phyloP scores from a whole-genome alignment of 257 asterid species.

The Ocimum tenuiflorum region DNA sequence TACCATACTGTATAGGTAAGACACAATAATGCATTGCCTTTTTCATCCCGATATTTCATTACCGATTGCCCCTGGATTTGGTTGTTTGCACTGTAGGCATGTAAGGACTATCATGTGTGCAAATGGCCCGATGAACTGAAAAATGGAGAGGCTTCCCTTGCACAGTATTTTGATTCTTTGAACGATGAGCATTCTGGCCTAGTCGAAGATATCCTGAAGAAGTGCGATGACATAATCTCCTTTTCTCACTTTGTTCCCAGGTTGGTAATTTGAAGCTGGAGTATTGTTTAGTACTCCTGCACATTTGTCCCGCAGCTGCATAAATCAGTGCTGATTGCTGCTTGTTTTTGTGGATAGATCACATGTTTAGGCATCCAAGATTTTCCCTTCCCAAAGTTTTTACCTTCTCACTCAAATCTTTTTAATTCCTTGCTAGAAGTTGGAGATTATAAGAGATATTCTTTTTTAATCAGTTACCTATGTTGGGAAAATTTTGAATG shows the following conservation, averaged over 20 bases:
- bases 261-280: conserved; percentile 32
- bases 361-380: not conserved
- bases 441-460: not conserved
- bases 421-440: not conserved
- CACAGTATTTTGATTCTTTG: conserved; percentile 64
- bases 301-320: not conserved
- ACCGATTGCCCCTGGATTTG: not conserved
- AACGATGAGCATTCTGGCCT: conserved; percentile 45
- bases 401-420: not conserved
- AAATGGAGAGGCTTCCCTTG: conserved; percentile 58
- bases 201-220: conserved; percentile 47
- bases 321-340: not conserved
- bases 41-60: not conserved
- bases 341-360: not conserved
- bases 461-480: not conserved
- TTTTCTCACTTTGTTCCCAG: conserved; percentile 88
- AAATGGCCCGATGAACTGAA: conserved; percentile 64
- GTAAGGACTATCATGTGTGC: conserved; percentile 85
- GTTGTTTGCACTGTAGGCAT: conserved; percentile 46
- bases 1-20: not conserved
- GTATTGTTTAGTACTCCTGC: not conserved
- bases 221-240: conserved; percentile 54
- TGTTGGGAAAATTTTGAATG: not conserved
- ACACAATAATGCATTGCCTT: not conserved
- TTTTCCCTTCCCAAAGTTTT: not conserved